These are phyloP conservation scores for Fusarium sulawesiense DNA, from an alignment of 2,329 filamentous ascomycete species.

Conservation along the genomic window DNA sequence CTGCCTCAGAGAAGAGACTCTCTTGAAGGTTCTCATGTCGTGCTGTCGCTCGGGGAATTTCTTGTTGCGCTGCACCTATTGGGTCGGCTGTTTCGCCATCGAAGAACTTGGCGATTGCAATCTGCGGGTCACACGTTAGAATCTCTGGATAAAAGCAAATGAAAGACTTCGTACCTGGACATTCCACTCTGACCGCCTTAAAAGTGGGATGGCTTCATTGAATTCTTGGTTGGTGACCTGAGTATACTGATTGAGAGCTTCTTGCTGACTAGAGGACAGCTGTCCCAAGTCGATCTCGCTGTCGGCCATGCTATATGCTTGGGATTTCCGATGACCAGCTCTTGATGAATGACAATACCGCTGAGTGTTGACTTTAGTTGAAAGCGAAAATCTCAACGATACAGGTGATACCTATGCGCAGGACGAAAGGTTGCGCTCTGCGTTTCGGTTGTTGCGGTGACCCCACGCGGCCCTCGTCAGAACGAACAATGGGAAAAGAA, in stretches of 20 bases:
- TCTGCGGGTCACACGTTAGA: slow-evolving; percentile 62
- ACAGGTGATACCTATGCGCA: neutral
- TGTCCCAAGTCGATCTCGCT: slow-evolving; percentile 66
- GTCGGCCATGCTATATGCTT: slow-evolving; percentile 50
- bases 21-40: slow-evolving; percentile 81
- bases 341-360: neutral
- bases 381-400: neutral
- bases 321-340: neutral
- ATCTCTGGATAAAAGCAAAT: neutral
- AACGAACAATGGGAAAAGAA: slow-evolving; percentile 7
- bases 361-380: neutral
- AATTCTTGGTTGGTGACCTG: slow-evolving; percentile 87
- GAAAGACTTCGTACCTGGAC: slow-evolving; percentile 72
- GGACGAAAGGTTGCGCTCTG: neutral
- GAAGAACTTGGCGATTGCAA: slow-evolving; percentile 97
- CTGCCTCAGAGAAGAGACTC: slow-evolving; percentile 57
- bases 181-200: slow-evolving; percentile 94
- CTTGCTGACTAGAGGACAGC: slow-evolving; percentile 82
- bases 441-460: slow-evolving; percentile 23
- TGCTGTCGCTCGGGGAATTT: slow-evolving; percentile 70
- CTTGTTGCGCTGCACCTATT: slow-evolving; percentile 76
- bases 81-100: slow-evolving; percentile 91
- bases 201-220: slow-evolving; percentile 79
- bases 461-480: slow-evolving; percentile 18
- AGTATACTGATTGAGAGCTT: slow-evolving; percentile 87